Conservation (phyloP, 768 basidiomycete species). For the Auricularia heimuer region DNA sequence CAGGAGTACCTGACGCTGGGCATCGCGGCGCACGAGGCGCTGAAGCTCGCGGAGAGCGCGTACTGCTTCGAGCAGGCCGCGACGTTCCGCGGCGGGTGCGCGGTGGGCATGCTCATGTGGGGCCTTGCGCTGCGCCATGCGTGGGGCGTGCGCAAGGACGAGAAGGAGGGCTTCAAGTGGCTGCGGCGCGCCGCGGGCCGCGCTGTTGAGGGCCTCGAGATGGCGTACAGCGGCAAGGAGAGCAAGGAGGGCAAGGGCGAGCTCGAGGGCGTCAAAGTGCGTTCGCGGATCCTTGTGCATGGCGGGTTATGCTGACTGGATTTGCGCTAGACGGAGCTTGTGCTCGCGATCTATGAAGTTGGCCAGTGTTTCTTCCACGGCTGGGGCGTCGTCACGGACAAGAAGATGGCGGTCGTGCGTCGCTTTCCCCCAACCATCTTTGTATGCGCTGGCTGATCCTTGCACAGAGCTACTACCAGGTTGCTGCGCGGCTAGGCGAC, state of each 20-base stretch:
- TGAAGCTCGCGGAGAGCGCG: slow-evolving; percentile 59
- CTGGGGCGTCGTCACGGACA: slow-evolving; percentile 81
- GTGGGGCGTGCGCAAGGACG: slow-evolving; percentile 79
- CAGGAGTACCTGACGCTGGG: slow-evolving; percentile 67
- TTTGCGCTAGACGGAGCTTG: slow-evolving; percentile 54
- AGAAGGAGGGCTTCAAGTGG: slow-evolving; percentile 74
- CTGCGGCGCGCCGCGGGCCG: slow-evolving; percentile 70
- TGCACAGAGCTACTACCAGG: slow-evolving; percentile 68
- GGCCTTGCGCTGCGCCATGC: slow-evolving; percentile 77
- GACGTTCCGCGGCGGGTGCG: slow-evolving; percentile 65
- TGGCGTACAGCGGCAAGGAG: slow-evolving; percentile 33
- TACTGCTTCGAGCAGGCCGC: slow-evolving; percentile 69
- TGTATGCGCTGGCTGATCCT: neutral
- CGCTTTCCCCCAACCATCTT: neutral
- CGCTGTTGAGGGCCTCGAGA: slow-evolving; percentile 69
- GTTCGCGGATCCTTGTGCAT: neutral
- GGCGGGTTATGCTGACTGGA: neutral
- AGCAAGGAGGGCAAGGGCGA: slow-evolving; percentile 27
- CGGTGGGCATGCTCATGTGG: slow-evolving; percentile 90
- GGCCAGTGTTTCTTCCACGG: slow-evolving; percentile 90
- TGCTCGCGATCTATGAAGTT: slow-evolving; percentile 85
- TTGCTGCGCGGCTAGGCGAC: slow-evolving; percentile 79
- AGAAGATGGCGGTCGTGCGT: slow-evolving; percentile 81
- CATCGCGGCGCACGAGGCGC: slow-evolving; percentile 68
- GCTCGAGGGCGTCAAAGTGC: slow-evolving; percentile 43